phyloP scores from a whole-genome alignment of 176 grass and related monocot genomes.

The Triticum dicoccoides region DNA sequence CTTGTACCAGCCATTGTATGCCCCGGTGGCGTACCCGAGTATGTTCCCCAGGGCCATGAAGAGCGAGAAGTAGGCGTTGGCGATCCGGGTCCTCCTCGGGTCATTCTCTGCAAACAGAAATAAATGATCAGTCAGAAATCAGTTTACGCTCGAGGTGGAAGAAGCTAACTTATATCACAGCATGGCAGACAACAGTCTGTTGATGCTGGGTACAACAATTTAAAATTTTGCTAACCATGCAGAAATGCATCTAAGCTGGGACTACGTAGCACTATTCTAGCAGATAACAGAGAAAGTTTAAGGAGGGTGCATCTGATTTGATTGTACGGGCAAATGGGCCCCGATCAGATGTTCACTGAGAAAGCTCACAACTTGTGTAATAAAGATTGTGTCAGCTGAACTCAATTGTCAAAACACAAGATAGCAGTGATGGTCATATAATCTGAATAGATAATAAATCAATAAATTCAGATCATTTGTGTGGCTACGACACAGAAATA shows the following conservation, averaged over 20 bases:
- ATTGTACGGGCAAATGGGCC: background rate
- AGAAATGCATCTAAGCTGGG: background rate
- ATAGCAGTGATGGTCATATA: background rate
- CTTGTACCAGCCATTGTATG: constrained; percentile 73
- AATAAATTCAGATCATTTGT: background rate
- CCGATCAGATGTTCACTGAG: background rate
- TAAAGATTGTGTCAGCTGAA: background rate
- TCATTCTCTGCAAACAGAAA: constrained; percentile 70
- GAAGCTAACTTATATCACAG: background rate
- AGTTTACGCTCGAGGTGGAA: no score
- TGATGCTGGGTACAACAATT: background rate
- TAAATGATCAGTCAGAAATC: no score
- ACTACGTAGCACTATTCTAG: background rate
- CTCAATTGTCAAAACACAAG: background rate
- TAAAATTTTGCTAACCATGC: background rate
- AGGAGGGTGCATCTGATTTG: background rate
- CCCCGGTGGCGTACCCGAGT: constrained; percentile 81
- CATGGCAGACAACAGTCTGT: background rate
- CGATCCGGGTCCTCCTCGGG: constrained; percentile 74
- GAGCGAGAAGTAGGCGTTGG: constrained; percentile 97
- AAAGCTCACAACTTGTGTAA: background rate
- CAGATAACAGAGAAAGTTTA: background rate
- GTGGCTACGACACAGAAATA: background rate
- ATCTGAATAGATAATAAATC: background rate
- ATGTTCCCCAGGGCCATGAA: constrained; percentile 97